Evolutionary conservation across 768 basidiomycete species (phyloP).

Genomic region (Lactarius trivialis): DNA sequence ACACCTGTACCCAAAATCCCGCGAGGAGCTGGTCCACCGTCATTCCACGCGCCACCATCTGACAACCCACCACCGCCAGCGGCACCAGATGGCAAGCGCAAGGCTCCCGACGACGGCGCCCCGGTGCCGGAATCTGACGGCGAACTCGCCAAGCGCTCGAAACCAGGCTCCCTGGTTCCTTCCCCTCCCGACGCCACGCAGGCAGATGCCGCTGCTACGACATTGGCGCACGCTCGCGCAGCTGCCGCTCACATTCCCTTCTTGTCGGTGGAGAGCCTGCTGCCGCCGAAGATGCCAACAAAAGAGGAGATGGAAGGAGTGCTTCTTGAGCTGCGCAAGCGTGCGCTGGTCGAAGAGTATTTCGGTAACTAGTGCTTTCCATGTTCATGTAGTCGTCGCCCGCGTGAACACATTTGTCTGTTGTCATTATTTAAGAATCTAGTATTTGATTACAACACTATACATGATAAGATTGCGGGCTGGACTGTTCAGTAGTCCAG

Average conservation of each 20-base stretch:
- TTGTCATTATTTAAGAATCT: conserved; percentile 1
- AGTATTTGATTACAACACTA: not conserved
- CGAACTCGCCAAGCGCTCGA: conserved; percentile 30
- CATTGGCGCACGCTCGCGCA: conserved; percentile 40
- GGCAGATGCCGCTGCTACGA: conserved; percentile 25
- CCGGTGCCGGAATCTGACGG: conserved; percentile 30
- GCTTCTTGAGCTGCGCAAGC: conserved; percentile 70
- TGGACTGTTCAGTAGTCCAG: not conserved
- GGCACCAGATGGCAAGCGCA: conserved; percentile 43
- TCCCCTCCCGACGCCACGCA: conserved; percentile 8
- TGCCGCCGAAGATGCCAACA: conserved; percentile 71
- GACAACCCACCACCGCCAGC: conserved; percentile 23
- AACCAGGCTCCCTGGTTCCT: conserved; percentile 22
- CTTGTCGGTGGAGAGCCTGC: conserved; percentile 61
- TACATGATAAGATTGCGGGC: not conserved
- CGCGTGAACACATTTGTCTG: not conserved
- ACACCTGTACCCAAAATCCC: conserved; percentile 49
- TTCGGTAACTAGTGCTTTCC: conserved; percentile 37
- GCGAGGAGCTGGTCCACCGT: conserved; percentile 29
- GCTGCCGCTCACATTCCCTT: conserved; percentile 69
- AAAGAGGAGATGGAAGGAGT: conserved; percentile 73
- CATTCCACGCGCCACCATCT: conserved; percentile 26
- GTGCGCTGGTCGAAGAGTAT: conserved; percentile 76
- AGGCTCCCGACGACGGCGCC: conserved; percentile 44
- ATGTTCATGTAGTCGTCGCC: not conserved